These are phyloP conservation scores for Edaphochlamys debaryana DNA, from an alignment of 139 green algal species.

Conservation along the genomic window DNA sequence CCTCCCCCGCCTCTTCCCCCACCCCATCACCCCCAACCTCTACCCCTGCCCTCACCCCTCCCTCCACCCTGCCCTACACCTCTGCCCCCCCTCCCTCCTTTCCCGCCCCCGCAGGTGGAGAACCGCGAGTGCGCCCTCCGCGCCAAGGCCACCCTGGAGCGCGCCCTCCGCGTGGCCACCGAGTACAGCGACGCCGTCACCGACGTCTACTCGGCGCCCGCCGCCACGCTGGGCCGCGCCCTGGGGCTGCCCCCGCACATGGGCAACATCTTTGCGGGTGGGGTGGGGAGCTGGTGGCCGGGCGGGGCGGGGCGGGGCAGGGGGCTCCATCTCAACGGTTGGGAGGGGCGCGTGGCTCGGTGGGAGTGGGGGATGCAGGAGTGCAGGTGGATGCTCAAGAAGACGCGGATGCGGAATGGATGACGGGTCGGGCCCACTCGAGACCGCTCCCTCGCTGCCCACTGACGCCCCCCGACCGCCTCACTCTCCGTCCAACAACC, in stretches of 20 bases:
- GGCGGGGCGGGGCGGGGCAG: background rate
- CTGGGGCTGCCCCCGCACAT: slow-evolving; percentile 78
- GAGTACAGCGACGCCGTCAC: slow-evolving; percentile 85
- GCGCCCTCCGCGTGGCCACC: slow-evolving; percentile 77
- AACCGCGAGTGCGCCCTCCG: slow-evolving; percentile 34
- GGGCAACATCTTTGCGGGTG: slow-evolving; percentile 84
- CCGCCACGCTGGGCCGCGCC: slow-evolving; percentile 70
- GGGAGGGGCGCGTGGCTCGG: background rate
- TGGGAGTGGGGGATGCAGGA: background rate
- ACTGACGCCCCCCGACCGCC: no score
- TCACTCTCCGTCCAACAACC: no score
- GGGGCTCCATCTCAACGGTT: background rate
- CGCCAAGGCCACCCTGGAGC: slow-evolving; percentile 86
- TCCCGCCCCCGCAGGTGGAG: background rate
- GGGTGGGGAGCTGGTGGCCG: slow-evolving; percentile 61
- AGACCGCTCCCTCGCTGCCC: no score
- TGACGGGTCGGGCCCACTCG: no score
- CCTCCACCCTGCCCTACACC: background rate
- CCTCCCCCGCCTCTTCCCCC: no score
- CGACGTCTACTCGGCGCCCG: slow-evolving; percentile 58
- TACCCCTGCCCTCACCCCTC: background rate
- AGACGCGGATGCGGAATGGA: no score
- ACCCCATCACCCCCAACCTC: no score
- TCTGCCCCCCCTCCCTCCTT: background rate
- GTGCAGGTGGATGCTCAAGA: background rate